These are phyloP conservation scores for Paecilomyces variotii DNA, from an alignment of 2,329 filamentous ascomycete genomes.

Conservation along the genomic window DNA sequence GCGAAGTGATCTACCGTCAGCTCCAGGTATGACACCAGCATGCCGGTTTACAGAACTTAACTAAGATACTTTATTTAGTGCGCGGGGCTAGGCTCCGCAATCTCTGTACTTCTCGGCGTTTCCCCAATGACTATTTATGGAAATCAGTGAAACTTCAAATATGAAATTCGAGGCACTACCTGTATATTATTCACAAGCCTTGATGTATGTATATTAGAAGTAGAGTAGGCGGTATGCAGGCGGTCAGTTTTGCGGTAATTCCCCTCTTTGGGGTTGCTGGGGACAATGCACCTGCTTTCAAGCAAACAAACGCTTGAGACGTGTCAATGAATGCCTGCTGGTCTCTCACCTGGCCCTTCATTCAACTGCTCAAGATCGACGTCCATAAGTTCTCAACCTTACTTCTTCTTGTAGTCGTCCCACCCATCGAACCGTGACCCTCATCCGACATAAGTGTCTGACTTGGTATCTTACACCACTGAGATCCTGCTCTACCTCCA, in stretches of 20 bases:
- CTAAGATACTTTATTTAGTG: not conserved
- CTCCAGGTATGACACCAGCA: not conserved
- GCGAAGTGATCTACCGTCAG: constrained; percentile 3
- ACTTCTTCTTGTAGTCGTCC: not conserved
- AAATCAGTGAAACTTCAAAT: not conserved
- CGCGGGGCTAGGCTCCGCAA: not conserved
- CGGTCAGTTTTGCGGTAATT: not conserved
- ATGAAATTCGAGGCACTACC: not conserved
- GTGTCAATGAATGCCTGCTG: not conserved
- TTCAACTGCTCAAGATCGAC: not conserved
- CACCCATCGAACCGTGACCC: not conserved
- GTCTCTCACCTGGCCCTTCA: not conserved
- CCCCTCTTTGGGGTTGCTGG: not conserved
- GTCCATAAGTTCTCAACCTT: not conserved
- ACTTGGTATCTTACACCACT: not conserved
- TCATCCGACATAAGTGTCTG: not conserved
- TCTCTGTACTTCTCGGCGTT: not conserved
- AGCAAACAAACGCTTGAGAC: not conserved
- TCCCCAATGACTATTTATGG: not conserved
- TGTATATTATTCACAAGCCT: not conserved
- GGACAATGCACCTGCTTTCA: not conserved
- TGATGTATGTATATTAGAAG: not conserved
- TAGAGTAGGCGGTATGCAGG: not conserved
- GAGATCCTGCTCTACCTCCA: not conserved
- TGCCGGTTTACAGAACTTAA: not conserved